A percentile compares a stretch with the other conserved stretches of the same genome.
Evolutionary conservation across 1,139 yeast genomes (phyloP).

Genomic region (Debaryomycetaceae sp.): DNA sequence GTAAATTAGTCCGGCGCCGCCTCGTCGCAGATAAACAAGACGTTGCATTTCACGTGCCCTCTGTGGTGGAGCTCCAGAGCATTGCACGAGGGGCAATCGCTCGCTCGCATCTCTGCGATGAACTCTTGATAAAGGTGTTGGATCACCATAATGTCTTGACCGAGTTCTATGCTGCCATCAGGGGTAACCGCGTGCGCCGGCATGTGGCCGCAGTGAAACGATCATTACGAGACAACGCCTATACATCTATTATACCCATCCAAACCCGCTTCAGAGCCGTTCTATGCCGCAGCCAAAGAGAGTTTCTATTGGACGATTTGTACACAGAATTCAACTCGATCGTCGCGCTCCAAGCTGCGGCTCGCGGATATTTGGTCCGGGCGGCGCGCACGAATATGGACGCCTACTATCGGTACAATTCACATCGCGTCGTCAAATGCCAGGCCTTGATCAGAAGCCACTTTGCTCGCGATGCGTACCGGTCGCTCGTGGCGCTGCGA

Average conservation of each 20-base stretch:
- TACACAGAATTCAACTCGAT: constrained; percentile 31
- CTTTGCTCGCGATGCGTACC: constrained; percentile 64
- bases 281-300: constrained; percentile 38
- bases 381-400: constrained; percentile 25
- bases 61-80: constrained; percentile 34
- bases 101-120: constrained; percentile 35
- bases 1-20: constrained; percentile 13
- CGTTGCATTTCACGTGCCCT: constrained; percentile 6
- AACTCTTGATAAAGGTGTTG: constrained; percentile 30
- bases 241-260: constrained; percentile 14
- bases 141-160: constrained; percentile 28
- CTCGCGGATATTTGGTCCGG: constrained; percentile 37
- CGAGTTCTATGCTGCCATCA: constrained; percentile 30
- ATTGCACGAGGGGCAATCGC: constrained; percentile 42
- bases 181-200: constrained; percentile 33
- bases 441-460: constrained; percentile 67
- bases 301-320: constrained; percentile 40
- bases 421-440: constrained; percentile 50
- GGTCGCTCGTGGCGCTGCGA: constrained; percentile 51
- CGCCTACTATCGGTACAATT: constrained; percentile 43
- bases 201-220: constrained; percentile 12
- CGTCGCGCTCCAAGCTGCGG: constrained; percentile 36
- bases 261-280: constrained; percentile 37
- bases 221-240: constrained; percentile 12
- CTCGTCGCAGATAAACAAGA: constrained; percentile 10